A percentile compares a stretch with the other conserved stretches of the same genome.
phyloP scores from a whole-genome alignment of 805 yeast genomes.

The Lipomyces yamadae region DNA sequence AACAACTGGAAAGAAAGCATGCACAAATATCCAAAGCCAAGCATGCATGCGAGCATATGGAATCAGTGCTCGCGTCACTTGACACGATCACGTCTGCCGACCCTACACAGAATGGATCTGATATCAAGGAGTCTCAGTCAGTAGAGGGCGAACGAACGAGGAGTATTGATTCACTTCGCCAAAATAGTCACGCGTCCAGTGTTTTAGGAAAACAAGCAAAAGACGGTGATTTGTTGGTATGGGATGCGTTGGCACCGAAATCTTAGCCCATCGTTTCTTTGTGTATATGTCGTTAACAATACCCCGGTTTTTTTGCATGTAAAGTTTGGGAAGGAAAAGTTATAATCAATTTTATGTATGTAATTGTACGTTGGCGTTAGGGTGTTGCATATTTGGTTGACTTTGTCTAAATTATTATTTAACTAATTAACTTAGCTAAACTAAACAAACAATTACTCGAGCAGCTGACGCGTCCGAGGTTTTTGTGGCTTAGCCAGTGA shows the following conservation, averaged over 20 bases:
- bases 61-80: slow-evolving; percentile 44
- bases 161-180: not conserved
- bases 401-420: too few relatives aligned
- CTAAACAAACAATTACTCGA: too few relatives aligned
- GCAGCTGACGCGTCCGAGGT: too few relatives aligned
- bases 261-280: not conserved
- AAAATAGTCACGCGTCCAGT: not conserved
- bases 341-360: too few relatives aligned
- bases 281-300: too few relatives aligned
- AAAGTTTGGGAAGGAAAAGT: too few relatives aligned
- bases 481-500: too few relatives aligned
- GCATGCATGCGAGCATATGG: slow-evolving; percentile 50
- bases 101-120: not conserved
- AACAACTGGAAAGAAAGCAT: slow-evolving; percentile 68
- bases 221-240: not conserved
- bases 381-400: too few relatives aligned
- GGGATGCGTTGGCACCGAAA: slow-evolving; percentile 1
- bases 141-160: not conserved
- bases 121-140: not conserved
- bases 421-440: too few relatives aligned
- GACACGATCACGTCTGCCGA: not conserved
- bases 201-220: not conserved
- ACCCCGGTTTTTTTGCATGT: too few relatives aligned
- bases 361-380: too few relatives aligned
- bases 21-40: slow-evolving; percentile 57